Evolutionary conservation across 1,284 basidiomycete species (phyloP).

Genomic region (Ceratobasidium sp.): DNA sequence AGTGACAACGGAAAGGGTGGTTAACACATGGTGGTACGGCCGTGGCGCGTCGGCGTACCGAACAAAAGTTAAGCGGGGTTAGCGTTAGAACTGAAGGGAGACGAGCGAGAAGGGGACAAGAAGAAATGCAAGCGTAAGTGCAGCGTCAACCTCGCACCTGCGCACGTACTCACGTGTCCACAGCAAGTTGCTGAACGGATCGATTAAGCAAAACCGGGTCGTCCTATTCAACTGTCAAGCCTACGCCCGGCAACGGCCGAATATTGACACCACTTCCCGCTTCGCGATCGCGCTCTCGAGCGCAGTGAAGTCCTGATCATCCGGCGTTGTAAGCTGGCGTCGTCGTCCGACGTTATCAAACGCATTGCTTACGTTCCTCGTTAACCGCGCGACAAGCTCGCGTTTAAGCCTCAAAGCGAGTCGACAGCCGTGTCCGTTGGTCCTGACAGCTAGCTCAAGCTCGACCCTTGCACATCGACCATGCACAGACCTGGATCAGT

Average conservation of each 20-base stretch:
- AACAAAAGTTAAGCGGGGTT: too few species aligned
- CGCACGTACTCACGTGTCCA: slow-evolving; percentile 13
- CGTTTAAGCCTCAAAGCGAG: slow-evolving; percentile 85
- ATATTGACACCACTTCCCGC: slow-evolving; percentile 32
- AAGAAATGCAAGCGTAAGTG: too few species aligned
- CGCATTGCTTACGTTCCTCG: slow-evolving; percentile 81
- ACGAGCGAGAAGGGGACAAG: too few species aligned
- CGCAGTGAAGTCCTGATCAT: slow-evolving; percentile 55
- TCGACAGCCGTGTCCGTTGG: slow-evolving; percentile 93
- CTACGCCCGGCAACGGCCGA: slow-evolving; percentile 42
- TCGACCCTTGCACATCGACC: slow-evolving; percentile 57
- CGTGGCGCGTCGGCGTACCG: too few species aligned
- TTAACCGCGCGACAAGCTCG: slow-evolving; percentile 84
- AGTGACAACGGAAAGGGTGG: too few species aligned
- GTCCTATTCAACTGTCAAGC: slow-evolving; percentile 63
- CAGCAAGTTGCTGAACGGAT: slow-evolving; percentile 76
- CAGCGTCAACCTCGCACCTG: too few species aligned
- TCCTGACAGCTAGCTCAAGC: slow-evolving; percentile 89
- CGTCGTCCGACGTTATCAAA: slow-evolving; percentile 83
- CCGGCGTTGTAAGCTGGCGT: slow-evolving; percentile 72
- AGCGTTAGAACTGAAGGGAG: too few species aligned
- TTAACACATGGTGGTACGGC: too few species aligned
- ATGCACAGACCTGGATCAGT: slow-evolving; percentile 48
- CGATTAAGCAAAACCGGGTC: slow-evolving; percentile 77
- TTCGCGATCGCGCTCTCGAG: slow-evolving; percentile 54